Conservation (phyloP, 768 basidiomycete species). For the Strobilomyces dryophilus region DNA sequence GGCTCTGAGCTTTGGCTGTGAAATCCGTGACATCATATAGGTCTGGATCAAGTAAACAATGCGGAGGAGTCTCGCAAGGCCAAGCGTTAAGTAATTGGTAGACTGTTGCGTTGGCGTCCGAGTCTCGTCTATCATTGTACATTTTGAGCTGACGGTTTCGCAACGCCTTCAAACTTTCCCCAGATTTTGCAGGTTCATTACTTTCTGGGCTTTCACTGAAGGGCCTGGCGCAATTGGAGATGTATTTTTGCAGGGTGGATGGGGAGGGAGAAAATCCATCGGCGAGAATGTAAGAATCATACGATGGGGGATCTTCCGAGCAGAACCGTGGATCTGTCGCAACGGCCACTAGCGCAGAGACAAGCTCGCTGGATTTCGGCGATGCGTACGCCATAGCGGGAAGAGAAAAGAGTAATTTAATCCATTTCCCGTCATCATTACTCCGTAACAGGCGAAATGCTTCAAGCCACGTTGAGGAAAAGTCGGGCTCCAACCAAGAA, state of each 20-base stretch:
- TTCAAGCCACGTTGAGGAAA: slow-evolving; percentile 24
- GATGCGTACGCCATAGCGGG: slow-evolving; percentile 27
- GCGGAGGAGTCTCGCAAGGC: background rate
- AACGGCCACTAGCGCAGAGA: slow-evolving; percentile 31
- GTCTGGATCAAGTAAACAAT: background rate
- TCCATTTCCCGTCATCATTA: slow-evolving; percentile 5
- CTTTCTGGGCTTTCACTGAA: slow-evolving; percentile 9
- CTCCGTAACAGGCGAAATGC: slow-evolving; percentile 24
- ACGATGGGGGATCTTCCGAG: slow-evolving; percentile 9
- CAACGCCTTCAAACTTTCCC: background rate
- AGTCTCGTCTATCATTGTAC: background rate
- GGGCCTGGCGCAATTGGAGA: background rate
- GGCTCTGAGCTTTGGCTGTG: background rate
- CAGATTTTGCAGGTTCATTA: background rate
- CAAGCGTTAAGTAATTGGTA: background rate
- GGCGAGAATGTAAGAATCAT: slow-evolving; percentile 7
- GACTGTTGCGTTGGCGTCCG: background rate
- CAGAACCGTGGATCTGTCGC: slow-evolving; percentile 9
- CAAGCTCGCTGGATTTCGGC: slow-evolving; percentile 5
- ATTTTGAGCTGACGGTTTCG: background rate
- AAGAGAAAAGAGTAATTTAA: slow-evolving; percentile 28
- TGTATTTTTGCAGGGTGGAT: background rate
- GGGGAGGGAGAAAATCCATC: slow-evolving; percentile 5
- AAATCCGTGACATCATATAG: background rate
- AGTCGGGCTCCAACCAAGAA: slow-evolving; percentile 25